A percentile compares a stretch with the other conserved stretches of the same genome.
These are phyloP conservation scores for Schizothecium vesticola DNA, from an alignment of 495 filamentous ascomycete species.

Conservation along the genomic window DNA sequence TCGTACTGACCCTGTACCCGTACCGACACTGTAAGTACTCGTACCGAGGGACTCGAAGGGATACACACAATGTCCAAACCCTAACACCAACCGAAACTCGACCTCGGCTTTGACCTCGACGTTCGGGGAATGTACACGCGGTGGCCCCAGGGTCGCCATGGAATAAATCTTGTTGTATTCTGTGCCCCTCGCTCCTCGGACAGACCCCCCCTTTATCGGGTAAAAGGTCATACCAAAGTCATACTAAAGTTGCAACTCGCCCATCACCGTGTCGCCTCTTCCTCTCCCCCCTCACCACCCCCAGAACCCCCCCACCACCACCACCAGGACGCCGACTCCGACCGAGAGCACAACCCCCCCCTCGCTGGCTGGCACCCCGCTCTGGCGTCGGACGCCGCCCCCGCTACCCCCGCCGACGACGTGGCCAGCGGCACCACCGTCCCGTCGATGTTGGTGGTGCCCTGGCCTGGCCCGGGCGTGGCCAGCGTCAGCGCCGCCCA, in stretches of 20 bases:
- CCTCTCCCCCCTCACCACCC: background rate
- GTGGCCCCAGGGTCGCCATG: background rate
- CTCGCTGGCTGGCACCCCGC: background rate
- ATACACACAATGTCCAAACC: background rate
- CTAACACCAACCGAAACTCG: background rate
- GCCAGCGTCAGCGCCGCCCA: slow-evolving; percentile 38
- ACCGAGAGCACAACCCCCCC: background rate
- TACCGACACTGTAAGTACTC: too few species aligned
- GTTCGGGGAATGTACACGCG: background rate
- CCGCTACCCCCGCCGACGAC: background rate
- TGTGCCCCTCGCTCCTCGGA: background rate
- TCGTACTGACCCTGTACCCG: background rate
- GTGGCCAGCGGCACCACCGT: slow-evolving; percentile 14
- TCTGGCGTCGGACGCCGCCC: slow-evolving; percentile 9
- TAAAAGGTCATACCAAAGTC: background rate
- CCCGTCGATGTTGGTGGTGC: slow-evolving; percentile 19
- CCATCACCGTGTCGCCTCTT: background rate
- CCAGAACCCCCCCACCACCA: background rate
- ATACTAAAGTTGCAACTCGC: background rate
- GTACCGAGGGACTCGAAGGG: background rate
- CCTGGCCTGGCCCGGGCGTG: slow-evolving; percentile 21
- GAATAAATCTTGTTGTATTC: background rate
- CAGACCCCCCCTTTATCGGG: background rate
- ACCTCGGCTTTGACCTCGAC: background rate
- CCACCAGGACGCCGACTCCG: background rate